Evolutionary conservation across 2,329 filamentous ascomycete species (phyloP).

Genomic region (Sclerotinia trifoliorum): DNA sequence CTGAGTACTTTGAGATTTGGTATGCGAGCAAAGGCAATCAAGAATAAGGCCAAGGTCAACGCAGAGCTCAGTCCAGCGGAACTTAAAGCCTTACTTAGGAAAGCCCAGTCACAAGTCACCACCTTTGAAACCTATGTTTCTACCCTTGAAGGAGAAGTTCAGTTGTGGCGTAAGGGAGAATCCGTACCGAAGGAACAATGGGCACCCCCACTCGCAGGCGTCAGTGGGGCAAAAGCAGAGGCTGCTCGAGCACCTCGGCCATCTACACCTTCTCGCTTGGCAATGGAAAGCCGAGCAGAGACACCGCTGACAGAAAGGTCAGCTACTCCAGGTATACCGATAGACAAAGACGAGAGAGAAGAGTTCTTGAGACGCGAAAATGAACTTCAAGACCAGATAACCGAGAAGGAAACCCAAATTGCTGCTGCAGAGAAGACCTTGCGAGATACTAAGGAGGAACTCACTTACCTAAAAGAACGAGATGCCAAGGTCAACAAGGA

Average conservation of each 20-base stretch:
- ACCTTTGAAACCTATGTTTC: conserved; percentile 86
- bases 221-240: conserved; percentile 52
- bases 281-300: conserved; percentile 59
- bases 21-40: conserved; percentile 95
- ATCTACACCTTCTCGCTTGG: conserved; percentile 59
- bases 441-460: conserved; percentile 80
- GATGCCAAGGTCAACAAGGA: conserved; percentile 80
- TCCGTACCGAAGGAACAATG: conserved; percentile 85
- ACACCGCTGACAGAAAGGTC: conserved; percentile 76
- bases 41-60: conserved; percentile 99
- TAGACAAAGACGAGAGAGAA: conserved; percentile 96
- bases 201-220: conserved; percentile 64
- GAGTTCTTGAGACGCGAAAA: conserved; percentile 95
- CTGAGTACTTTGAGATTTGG: conserved; percentile 90
- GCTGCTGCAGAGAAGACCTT: conserved; percentile 76
- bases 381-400: conserved; percentile 92
- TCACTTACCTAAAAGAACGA: conserved; percentile 80
- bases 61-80: conserved; percentile 94
- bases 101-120: conserved; percentile 84
- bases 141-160: conserved; percentile 79
- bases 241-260: conserved; percentile 48
- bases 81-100: conserved; percentile 88
- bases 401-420: conserved; percentile 85
- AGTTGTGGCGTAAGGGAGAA: conserved; percentile 84
- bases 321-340: conserved; percentile 78